Conservation (phyloP, 805 yeast genomes). For the Schwanniomyces yamadae region DNA sequence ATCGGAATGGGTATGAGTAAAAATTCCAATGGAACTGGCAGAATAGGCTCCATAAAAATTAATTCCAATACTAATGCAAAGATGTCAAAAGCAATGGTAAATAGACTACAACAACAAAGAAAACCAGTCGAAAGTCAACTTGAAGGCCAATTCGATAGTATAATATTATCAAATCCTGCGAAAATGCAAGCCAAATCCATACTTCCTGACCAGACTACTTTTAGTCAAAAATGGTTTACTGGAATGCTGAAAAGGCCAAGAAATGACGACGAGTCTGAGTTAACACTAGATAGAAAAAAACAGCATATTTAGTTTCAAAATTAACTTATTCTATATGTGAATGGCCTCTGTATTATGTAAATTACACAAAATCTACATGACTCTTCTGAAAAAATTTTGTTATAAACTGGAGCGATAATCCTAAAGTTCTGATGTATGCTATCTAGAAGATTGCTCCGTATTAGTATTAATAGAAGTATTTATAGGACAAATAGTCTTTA, state of each 20-base stretch:
- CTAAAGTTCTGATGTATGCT: conserved; percentile 13
- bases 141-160: conserved; percentile 15
- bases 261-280: background rate
- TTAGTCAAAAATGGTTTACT: conserved; percentile 18
- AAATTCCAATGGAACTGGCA: conserved; percentile 11
- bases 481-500: conserved; percentile 1
- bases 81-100: conserved; percentile 60
- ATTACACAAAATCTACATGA: conserved; percentile 8
- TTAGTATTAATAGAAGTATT: conserved; percentile 8
- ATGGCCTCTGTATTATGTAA: background rate
- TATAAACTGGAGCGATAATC: conserved; percentile 1
- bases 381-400: conserved; percentile 8
- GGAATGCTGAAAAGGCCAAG: conserved; percentile 17
- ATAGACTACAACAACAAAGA: conserved; percentile 33
- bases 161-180: conserved; percentile 11
- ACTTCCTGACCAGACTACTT: too few species aligned
- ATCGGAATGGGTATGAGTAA: conserved; percentile 77
- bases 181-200: background rate
- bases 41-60: conserved; percentile 25
- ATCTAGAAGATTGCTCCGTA: conserved; percentile 13
- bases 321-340: background rate
- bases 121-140: conserved; percentile 4
- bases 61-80: conserved; percentile 54
- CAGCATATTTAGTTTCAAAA: background rate
- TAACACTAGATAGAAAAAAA: conserved; percentile 1